Base-by-base conservation (phyloP, 352 stramenopile genomes). In the Phytophthora litchii region DNA sequence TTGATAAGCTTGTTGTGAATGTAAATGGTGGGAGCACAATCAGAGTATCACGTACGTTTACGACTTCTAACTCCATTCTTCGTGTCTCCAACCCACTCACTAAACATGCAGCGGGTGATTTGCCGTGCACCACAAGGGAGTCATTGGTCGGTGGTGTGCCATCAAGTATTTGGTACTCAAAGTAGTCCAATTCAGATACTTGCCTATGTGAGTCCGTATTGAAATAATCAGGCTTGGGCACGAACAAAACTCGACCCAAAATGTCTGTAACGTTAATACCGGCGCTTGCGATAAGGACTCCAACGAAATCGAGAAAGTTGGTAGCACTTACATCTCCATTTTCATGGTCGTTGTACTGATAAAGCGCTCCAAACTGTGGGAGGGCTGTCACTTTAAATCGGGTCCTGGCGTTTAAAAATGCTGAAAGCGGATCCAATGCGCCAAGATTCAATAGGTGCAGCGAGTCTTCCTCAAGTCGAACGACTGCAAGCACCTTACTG, bases 381-480 rank as follows among this genome's bases (percentile, higher is more conserved):
- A 83, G 47, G 20, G 43, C 20, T 0, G 64, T 72, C 32, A 92
- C 49, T 20, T 54, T 27, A 13, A 85, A 76, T n/a, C 25, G 32
- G 12, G 54, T 72, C n/a, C 51, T 57, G 19, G 66, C 42, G 40
- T 59, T 58, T 12, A 85, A 38, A 46, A 70, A 48, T 31, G 72
- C 66, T 12, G 62, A 44, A 2, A 85, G 52, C 6, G 78, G 76
- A 29, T 92, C 83, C 4, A 85, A 25, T 7, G 69, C 44, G 2
- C 21, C 35, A 7, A 92, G 43, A 20, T 52, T 43, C 13, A 91
- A n/a, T 11, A 68, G 19, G 20, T 61, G 53, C 23, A 69, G 50
- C 2, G 80, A 78, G 47, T 91, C 77, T 71, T 92, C 83, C 5
- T 87, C 50, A 1, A 92, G 62, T 29, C 74, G 50, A 31, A 85